Base-by-base conservation (phyloP, 352 stramenopile species). In the Phytophthora megakarya region DNA sequence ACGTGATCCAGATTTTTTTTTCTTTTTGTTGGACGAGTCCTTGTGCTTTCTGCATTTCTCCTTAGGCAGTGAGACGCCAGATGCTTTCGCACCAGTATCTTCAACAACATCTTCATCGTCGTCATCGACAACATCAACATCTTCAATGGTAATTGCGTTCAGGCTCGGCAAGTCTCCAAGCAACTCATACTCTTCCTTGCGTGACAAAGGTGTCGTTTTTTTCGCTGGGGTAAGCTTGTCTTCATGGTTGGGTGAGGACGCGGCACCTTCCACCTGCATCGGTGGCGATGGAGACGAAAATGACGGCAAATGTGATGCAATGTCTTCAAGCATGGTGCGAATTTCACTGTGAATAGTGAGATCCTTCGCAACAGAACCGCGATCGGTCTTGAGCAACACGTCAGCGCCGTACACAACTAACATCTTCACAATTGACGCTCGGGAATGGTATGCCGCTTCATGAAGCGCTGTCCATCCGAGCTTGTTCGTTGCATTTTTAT, bases 321-420 rank as follows among this genome's bases (percentile, higher is more conserved):
- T 65, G 30, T 93, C 84, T 42, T 92, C 86, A 1, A 95, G 72
- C 73, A 95, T 93, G 23, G 65, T 61, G 18, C 81, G 82, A 46
- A 95, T 89, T 55, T 95, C 86, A 39, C 80, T 86, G 49, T 84
- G 86, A 45, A 92, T 88, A 5, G 86, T 93, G 35, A 93, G 40
- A n/a, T 93, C 82, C n/a, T 72, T 78, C 8, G 84, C 75, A 13
- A 90, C 61, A 10, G 84, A 90, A 0, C 86, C 82, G 48, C 88
- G 87, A 49, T 80, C 72, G 8, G 86, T 95, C 46, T 78, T 79
- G 2, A 80, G 43, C 28, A 86, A 61, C 39, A 93, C 79, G 25
- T 95, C 81, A 11, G 80, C 84, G 21, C 86, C 84, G 38, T 93
- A 92, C 8, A 94, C 80, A 37, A 94, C 73, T 23, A 95, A 65